Percentiles rank a stretch among this genome's conserved stretches.
These are phyloP conservation scores for Debaryomyces maramus DNA, from an alignment of 805 yeast species.

Conservation along the genomic window DNA sequence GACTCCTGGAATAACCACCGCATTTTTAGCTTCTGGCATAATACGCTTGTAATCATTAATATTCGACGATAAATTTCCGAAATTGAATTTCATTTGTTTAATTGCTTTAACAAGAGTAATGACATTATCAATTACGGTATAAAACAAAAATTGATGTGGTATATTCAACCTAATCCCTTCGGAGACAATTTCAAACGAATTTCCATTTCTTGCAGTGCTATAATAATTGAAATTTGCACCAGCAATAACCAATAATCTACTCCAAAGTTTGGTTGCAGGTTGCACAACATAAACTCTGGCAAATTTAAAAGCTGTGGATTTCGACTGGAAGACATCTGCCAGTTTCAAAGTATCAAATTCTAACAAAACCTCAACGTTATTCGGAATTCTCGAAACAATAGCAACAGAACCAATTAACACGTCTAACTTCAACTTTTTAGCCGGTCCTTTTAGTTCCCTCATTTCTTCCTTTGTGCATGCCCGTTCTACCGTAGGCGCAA, in stretches of 20 bases:
- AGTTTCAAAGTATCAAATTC: conserved; percentile 40
- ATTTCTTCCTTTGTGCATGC: conserved; percentile 28
- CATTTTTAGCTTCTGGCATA: conserved; percentile 37
- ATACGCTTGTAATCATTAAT: conserved; percentile 31
- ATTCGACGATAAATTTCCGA: conserved; percentile 31
- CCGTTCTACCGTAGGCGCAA: conserved; percentile 32
- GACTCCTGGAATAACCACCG: conserved; percentile 54
- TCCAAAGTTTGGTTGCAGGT: conserved; percentile 48
- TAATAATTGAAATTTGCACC: conserved; percentile 16
- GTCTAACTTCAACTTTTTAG: conserved; percentile 30
- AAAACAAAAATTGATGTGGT: conserved; percentile 75
- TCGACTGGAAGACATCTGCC: conserved; percentile 25
- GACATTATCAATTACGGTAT: conserved; percentile 76
- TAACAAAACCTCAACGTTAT: conserved; percentile 45
- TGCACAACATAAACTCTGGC: conserved; percentile 49
- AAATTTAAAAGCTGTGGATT: conserved; percentile 31
- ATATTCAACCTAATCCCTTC: conserved; percentile 50
- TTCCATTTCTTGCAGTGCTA: conserved; percentile 11
- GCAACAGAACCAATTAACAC: conserved; percentile 34
- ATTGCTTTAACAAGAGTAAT: conserved; percentile 66
- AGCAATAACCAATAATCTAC: conserved; percentile 35
- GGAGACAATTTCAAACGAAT: conserved; percentile 24
- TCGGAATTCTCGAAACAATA: conserved; percentile 45
- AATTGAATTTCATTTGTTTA: conserved; percentile 56
- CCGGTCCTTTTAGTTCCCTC: conserved; percentile 16